Evolutionary conservation across 1,284 basidiomycete genomes (phyloP).

Genomic region (Ceratobasidium sp.): DNA sequence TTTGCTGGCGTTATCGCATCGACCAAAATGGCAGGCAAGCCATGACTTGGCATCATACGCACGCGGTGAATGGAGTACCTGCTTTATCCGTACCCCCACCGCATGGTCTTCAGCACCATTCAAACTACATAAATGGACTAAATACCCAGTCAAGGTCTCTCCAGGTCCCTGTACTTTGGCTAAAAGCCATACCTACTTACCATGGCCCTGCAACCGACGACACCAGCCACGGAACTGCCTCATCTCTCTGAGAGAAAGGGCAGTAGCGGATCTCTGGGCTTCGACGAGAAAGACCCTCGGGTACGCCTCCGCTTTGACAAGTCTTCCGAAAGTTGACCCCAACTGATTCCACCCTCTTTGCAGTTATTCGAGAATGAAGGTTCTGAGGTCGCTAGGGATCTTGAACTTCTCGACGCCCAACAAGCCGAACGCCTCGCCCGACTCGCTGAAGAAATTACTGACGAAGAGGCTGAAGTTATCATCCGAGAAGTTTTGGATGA

Average conservation of each 20-base stretch:
- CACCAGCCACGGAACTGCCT: not conserved
- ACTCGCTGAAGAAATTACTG: slow-evolving; percentile 12
- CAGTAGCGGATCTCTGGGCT: slow-evolving; percentile 1
- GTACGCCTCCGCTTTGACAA: not conserved
- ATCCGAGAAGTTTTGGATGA: slow-evolving; percentile 20
- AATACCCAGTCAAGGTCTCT: not conserved
- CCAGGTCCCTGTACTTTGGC: not conserved
- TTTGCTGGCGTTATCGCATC: not conserved
- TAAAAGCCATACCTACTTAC: not conserved
- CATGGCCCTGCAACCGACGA: slow-evolving; percentile 1
- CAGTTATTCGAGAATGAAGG: not conserved
- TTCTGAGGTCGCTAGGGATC: slow-evolving; percentile 10
- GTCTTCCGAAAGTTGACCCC: not conserved
- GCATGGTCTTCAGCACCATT: not conserved
- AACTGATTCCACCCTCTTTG: slow-evolving; percentile 44
- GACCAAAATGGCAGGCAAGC: not conserved
- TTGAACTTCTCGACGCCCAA: slow-evolving; percentile 21
- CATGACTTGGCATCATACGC: not conserved
- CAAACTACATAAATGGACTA: not conserved
- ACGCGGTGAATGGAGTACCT: not conserved
- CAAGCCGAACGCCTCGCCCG: slow-evolving; percentile 5
- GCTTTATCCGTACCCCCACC: not conserved
- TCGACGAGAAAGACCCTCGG: slow-evolving; percentile 2
- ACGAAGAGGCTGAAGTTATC: slow-evolving; percentile 25
- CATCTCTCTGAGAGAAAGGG: slow-evolving; percentile 18